phyloP scores from a whole-genome alignment of 2,329 filamentous ascomycete genomes.

The Eutypa lata region DNA sequence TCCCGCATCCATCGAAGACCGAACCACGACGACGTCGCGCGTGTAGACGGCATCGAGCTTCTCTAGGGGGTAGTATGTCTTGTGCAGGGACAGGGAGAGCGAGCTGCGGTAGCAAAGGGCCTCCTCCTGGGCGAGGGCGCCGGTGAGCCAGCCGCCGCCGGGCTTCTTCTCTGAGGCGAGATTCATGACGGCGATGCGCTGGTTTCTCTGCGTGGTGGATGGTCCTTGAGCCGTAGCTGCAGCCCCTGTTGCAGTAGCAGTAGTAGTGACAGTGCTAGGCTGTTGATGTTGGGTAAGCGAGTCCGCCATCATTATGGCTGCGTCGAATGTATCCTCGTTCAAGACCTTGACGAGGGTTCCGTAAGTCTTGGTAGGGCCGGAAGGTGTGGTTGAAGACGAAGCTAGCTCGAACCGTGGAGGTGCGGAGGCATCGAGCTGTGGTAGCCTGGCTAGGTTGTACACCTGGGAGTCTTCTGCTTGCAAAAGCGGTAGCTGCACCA shows the following conservation, averaged over 20 bases:
- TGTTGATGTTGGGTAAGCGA: conserved; percentile 3
- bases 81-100: conserved; percentile 35
- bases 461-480: conserved; percentile 34
- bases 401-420: conserved; percentile 38
- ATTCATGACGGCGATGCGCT: conserved; percentile 51
- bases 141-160: conserved; percentile 53
- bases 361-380: conserved; percentile 21
- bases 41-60: conserved; percentile 25
- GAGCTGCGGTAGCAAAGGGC: conserved; percentile 54
- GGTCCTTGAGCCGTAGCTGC: neutral
- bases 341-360: conserved; percentile 42
- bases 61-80: conserved; percentile 19
- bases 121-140: conserved; percentile 57
- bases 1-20: conserved; percentile 18
- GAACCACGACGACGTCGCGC: conserved; percentile 29
- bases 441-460: conserved; percentile 33
- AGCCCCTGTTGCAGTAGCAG: conserved; percentile 10
- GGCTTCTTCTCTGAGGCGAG: conserved; percentile 48
- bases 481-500: conserved; percentile 40
- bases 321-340: conserved; percentile 56
- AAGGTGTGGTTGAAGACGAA: neutral
- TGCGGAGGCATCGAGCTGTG: conserved; percentile 35
- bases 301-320: conserved; percentile 41
- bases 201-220: conserved; percentile 5
- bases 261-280: conserved; percentile 20